These are phyloP conservation scores for Udeniomyces megalosporus DNA, from an alignment of 768 basidiomycete genomes.

Conservation along the genomic window DNA sequence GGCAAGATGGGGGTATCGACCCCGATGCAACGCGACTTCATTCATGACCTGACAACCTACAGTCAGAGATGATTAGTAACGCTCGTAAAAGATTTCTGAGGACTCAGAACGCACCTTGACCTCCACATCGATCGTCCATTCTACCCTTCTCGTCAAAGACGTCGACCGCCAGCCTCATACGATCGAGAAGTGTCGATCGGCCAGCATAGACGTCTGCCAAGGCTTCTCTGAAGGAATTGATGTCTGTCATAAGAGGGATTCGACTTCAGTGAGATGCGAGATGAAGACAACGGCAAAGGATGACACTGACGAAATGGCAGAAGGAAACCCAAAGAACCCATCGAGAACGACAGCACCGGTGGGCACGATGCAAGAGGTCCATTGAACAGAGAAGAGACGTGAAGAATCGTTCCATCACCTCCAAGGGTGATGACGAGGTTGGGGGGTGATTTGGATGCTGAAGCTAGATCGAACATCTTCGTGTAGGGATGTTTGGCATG, in stretches of 20 bases:
- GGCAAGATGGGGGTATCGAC: conserved; percentile 76
- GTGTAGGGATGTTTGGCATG: too few species aligned
- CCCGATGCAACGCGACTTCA: conserved; percentile 81
- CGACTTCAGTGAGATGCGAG: too few species aligned
- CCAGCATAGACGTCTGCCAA: conserved; percentile 63
- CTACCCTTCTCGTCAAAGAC: conserved; percentile 48
- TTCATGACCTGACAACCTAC: conserved; percentile 95
- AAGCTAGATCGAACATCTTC: too few species aligned
- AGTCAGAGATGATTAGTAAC: neutral
- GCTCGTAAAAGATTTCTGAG: too few species aligned
- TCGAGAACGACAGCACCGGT: conserved; percentile 75
- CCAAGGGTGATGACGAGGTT: conserved; percentile 81
- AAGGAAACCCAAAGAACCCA: conserved; percentile 86
- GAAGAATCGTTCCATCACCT: conserved; percentile 87
- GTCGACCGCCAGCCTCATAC: conserved; percentile 77
- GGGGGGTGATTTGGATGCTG: too few species aligned
- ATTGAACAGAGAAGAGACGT: conserved; percentile 80
- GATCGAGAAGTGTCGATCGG: conserved; percentile 61
- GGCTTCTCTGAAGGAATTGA: conserved; percentile 69
- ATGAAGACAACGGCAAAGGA: neutral
- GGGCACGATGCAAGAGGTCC: conserved; percentile 41
- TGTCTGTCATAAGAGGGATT: conserved; percentile 39
- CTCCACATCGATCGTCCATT: neutral
- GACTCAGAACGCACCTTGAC: neutral
- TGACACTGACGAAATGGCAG: conserved; percentile 73